These are phyloP conservation scores for Circinella minor DNA, from an alignment of 371 early-diverging fungal species.

Conservation along the genomic window DNA sequence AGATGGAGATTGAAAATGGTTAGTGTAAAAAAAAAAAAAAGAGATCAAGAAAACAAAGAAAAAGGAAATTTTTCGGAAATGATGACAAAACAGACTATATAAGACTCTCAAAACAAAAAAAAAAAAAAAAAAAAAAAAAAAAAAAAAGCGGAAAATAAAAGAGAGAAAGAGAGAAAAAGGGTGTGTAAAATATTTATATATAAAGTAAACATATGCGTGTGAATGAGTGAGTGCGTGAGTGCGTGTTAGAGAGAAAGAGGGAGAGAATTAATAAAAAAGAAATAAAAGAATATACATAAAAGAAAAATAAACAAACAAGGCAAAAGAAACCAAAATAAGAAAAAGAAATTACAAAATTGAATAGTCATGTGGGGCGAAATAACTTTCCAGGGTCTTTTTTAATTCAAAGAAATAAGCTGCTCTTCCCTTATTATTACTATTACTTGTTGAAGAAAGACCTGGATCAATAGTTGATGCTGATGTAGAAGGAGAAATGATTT, in stretches of 20 bases:
- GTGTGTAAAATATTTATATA: too few species aligned
- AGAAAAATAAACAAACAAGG: not conserved
- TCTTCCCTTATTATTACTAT: not conserved
- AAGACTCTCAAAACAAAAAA: not conserved
- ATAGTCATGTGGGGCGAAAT: constrained; percentile 10
- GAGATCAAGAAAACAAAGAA: not conserved
- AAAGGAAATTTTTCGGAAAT: not conserved
- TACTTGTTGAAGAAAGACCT: not conserved
- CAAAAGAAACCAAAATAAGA: not conserved
- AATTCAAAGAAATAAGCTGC: constrained; percentile 10
- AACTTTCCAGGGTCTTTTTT: constrained; percentile 6
- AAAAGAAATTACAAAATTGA: not conserved
- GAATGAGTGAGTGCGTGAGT: too few species aligned
- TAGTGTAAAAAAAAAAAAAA: too few species aligned
- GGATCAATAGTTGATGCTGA: not conserved
- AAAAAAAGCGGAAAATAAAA: too few species aligned
- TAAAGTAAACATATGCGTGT: too few species aligned
- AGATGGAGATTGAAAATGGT: too few species aligned
- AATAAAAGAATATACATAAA: not conserved
- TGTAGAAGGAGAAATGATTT: not conserved
- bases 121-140: not conserved
- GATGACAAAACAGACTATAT: not conserved
- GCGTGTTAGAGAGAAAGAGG: too few species aligned
- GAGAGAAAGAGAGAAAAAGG: too few species aligned
- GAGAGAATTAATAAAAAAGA: not conserved